Conservation (phyloP, 345 rosid genomes). For the Bruguiera sexangula region DNA sequence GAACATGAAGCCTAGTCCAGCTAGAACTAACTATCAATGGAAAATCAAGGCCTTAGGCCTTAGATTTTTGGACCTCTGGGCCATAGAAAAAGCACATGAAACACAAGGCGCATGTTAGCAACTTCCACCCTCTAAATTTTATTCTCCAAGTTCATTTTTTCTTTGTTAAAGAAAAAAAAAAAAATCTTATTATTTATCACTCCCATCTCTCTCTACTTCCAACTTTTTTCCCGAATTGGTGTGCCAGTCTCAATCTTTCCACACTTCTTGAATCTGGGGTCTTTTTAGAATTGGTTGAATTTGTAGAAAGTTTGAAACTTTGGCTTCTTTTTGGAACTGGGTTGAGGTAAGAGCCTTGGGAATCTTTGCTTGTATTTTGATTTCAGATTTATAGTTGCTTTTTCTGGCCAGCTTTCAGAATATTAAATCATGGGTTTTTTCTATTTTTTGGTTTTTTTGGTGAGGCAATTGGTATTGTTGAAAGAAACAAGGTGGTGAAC, state of each 20-base stretch:
- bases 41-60: not conserved
- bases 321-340: not conserved
- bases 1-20: no score
- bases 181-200: no score
- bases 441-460: not conserved
- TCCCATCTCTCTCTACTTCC: not conserved
- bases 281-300: not conserved
- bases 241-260: not conserved
- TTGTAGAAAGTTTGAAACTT: constrained; percentile 4
- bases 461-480: constrained; percentile 1
- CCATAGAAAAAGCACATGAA: not conserved
- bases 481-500: not conserved
- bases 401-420: not conserved
- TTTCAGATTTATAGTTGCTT: not conserved
- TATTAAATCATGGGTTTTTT: not conserved
- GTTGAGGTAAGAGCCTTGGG: constrained; percentile 15
- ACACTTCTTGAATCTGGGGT: not conserved
- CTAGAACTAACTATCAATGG: no score
- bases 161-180: no score
- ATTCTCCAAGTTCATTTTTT: not conserved
- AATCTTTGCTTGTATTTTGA: constrained; percentile 2
- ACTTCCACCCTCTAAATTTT: not conserved
- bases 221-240: not conserved
- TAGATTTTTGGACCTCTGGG: not conserved
- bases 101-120: constrained; percentile 16